Evolutionary conservation across 192 early-diverging fungal species (phyloP).

Genomic region (Umbelopsis ramanniana): DNA sequence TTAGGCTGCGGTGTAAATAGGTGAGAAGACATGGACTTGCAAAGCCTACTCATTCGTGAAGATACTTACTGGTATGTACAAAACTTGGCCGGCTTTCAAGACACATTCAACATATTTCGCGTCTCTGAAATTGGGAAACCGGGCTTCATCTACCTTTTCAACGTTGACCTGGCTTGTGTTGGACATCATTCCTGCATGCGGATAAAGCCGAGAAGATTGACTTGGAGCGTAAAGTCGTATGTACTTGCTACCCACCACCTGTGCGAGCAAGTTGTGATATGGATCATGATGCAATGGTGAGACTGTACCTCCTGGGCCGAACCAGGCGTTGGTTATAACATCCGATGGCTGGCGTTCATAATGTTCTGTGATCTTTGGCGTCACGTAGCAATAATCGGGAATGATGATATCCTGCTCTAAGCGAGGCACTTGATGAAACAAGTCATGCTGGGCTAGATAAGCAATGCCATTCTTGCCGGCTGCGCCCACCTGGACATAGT

Average conservation of each 20-base stretch:
- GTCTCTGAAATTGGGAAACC: conserved; percentile 59
- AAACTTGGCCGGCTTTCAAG: conserved; percentile 74
- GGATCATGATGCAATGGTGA: conserved; percentile 87
- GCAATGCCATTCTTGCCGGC: conserved; percentile 24
- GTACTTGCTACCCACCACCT: conserved; percentile 85
- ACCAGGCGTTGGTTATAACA: conserved; percentile 73
- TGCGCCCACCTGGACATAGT: conserved; percentile 33
- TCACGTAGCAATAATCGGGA: conserved; percentile 74
- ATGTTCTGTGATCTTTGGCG: conserved; percentile 31
- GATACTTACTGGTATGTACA: conserved; percentile 82
- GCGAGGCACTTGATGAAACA: conserved; percentile 76
- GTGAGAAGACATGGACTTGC: conserved; percentile 10
- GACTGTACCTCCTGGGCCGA: conserved; percentile 80
- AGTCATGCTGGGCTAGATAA: conserved; percentile 89
- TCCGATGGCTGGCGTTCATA: conserved; percentile 41
- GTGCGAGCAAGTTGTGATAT: conserved; percentile 82
- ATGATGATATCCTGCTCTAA: conserved; percentile 70
- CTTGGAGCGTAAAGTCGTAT: conserved; percentile 70
- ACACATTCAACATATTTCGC: conserved; percentile 71
- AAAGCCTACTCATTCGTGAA: background rate
- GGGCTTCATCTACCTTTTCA: conserved; percentile 57
- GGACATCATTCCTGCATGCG: conserved; percentile 52
- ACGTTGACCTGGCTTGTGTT: conserved; percentile 86
- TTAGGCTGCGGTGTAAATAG: conserved; percentile 50
- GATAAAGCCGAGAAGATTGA: conserved; percentile 67